Conservation (phyloP, 257 asterid genomes). For the Salvia splendens region DNA sequence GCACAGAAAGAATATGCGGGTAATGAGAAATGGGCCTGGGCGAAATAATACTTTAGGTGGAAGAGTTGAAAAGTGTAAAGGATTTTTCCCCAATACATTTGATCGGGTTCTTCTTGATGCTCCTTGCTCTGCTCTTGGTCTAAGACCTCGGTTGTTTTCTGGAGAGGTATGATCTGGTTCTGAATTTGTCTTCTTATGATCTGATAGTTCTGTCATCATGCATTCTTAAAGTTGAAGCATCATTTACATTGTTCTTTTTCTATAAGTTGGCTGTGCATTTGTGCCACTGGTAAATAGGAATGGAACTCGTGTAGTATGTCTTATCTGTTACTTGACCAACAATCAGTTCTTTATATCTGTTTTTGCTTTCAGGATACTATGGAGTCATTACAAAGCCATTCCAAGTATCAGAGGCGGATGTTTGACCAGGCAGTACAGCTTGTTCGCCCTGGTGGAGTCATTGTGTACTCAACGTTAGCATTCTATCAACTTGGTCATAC, state of each 20-base stretch:
- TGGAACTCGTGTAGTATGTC: constrained; percentile 5
- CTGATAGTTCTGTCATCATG: neutral
- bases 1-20: constrained; percentile 50
- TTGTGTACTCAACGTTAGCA: constrained; percentile 94
- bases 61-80: constrained; percentile 74
- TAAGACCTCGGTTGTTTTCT: constrained; percentile 89
- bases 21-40: constrained; percentile 81
- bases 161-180: constrained; percentile 63
- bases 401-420: constrained; percentile 88
- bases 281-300: constrained; percentile 1
- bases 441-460: constrained; percentile 94
- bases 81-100: constrained; percentile 84
- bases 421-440: constrained; percentile 98
- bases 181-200: constrained; percentile 2
- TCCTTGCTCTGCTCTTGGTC: constrained; percentile 99
- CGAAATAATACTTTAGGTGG: constrained; percentile 67
- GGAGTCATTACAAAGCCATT: constrained; percentile 79
- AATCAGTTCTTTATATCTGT: constrained; percentile 24
- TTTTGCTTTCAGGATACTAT: constrained; percentile 61
- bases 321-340: constrained; percentile 11
- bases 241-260: neutral
- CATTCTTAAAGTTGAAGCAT: constrained; percentile 3
- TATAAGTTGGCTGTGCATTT: neutral
- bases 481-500: constrained; percentile 17
- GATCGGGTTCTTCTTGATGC: constrained; percentile 98